Conservation (phyloP, 139 green algal species). For the Micractinium conductrix region DNA sequence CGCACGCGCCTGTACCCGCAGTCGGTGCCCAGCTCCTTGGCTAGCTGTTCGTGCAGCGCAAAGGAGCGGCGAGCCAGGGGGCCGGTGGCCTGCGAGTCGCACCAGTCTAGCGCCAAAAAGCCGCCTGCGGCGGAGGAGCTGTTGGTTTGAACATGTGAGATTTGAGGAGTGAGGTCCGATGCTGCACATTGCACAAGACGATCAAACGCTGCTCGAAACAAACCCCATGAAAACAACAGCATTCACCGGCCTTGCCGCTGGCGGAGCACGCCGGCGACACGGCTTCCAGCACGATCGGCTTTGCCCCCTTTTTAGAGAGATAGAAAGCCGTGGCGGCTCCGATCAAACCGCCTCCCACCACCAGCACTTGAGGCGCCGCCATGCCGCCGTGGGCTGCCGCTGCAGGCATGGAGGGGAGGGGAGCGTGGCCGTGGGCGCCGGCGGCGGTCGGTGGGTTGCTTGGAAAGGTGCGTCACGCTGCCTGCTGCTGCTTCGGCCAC, state of each 20-base stretch:
- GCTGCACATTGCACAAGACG: too few species aligned
- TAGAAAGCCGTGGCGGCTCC: conserved; percentile 75
- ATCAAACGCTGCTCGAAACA: too few species aligned
- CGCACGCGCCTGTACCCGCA: conserved; percentile 67
- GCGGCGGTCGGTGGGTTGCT: too few species aligned
- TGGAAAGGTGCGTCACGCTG: too few species aligned
- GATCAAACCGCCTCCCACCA: conserved; percentile 82
- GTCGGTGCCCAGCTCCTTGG: conserved; percentile 45
- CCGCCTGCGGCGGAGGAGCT: too few species aligned
- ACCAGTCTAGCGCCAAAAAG: conserved; percentile 86
- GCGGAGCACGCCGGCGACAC: conserved; percentile 73
- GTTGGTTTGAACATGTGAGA: too few species aligned
- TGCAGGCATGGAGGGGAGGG: too few species aligned
- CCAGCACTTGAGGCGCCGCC: conserved; percentile 54
- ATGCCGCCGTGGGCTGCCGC: too few species aligned
- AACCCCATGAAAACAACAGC: too few species aligned
- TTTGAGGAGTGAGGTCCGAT: too few species aligned
- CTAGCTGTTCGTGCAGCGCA: conserved; percentile 71
- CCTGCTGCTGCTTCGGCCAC: too few species aligned
- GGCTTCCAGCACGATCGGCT: conserved; percentile 68
- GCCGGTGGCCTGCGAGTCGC: conserved; percentile 49
- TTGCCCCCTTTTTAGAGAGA: conserved; percentile 57
- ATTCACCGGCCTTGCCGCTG: conserved; percentile 50
- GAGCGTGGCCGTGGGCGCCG: too few species aligned
- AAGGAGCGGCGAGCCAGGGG: conserved; percentile 69